A percentile compares a stretch with the other conserved stretches of the same genome.
Evolutionary conservation across 2,329 filamentous ascomycete genomes (phyloP).

Genomic region (Stemphylium beticola): DNA sequence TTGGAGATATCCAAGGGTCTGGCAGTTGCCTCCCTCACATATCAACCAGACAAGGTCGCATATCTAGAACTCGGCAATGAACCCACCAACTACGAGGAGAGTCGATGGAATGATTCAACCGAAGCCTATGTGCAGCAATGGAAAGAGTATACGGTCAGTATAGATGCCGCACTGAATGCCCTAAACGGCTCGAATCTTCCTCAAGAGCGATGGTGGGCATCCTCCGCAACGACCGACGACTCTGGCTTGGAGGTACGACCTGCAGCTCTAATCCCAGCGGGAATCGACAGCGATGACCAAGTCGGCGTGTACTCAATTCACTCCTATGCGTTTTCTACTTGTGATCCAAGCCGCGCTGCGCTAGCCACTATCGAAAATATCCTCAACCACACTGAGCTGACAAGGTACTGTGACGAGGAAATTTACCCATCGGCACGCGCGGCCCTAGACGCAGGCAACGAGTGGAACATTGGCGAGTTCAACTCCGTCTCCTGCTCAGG

Average conservation of each 20-base stretch:
- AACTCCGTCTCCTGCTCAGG: constrained; percentile 18
- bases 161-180: constrained; percentile 7
- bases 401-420: constrained; percentile 15
- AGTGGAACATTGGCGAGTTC: constrained; percentile 19
- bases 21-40: constrained; percentile 13
- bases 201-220: constrained; percentile 17
- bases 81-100: constrained; percentile 12
- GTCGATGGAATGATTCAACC: constrained; percentile 13
- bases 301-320: constrained; percentile 15
- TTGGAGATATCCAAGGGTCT: constrained; percentile 12
- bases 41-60: constrained; percentile 12
- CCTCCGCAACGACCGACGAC: constrained; percentile 18
- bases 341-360: constrained; percentile 2
- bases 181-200: neutral
- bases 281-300: constrained; percentile 10
- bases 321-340: constrained; percentile 14
- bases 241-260: constrained; percentile 14
- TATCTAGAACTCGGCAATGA: constrained; percentile 19
- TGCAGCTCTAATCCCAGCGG: constrained; percentile 16
- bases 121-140: constrained; percentile 13
- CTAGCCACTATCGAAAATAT: constrained; percentile 17
- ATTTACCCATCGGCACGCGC: constrained; percentile 18
- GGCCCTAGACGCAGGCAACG: constrained; percentile 6
- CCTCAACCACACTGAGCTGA: constrained; percentile 19
- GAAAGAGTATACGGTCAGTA: constrained; percentile 13